Percentiles rank a stretch among this genome's conserved stretches.
These are phyloP conservation scores for Zea mays DNA, from an alignment of 176 grass and related monocot genomes.

Conservation along the genomic window Zm-B73-REFERENCE-NAM-5.0 NC_050099.1:192085501-192086000, in stretches of 20 bases:
- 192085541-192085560: not conserved
- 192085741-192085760: conserved; percentile 60
- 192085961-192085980: conserved; percentile 13
- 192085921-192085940: not conserved
- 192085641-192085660: not conserved
- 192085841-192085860: conserved; percentile 6
- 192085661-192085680: conserved; percentile 16
- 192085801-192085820: conserved; percentile 76
- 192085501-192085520: not conserved
- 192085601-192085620: conserved; percentile 14
- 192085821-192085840: conserved; percentile 48
- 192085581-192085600: not conserved
- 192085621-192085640: not conserved
- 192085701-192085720: conserved; percentile 54
- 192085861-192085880: conserved; percentile 20
- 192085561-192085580: not conserved
- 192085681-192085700: conserved; percentile 30
- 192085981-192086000: conserved; percentile 18
- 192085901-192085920: not conserved
- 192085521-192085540: conserved; percentile 14
- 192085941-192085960: conserved; percentile 14
- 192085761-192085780: conserved; percentile 82
- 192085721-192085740: conserved; percentile 41
- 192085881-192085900: not conserved
- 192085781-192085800: conserved; percentile 68